phyloP scores from a whole-genome alignment of 2,329 filamentous ascomycete genomes.

The Clarireedia monteithiana region DNA sequence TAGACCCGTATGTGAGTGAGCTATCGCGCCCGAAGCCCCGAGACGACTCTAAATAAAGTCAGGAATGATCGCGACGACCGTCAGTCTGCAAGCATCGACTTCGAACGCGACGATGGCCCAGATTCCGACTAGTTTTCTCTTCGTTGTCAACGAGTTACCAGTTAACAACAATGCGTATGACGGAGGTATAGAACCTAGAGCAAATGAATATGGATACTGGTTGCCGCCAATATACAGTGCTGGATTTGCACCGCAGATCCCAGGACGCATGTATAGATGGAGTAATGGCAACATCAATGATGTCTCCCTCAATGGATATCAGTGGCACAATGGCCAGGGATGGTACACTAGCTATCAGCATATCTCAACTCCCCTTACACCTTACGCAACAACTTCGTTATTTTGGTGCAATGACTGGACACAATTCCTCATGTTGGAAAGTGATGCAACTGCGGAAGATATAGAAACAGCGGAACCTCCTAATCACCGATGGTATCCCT shows the following conservation, averaged over 20 bases:
- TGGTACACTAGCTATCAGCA: background rate
- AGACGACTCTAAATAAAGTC: background rate
- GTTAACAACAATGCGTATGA: slow-evolving; percentile 25
- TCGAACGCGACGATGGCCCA: background rate
- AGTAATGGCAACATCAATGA: slow-evolving; percentile 11
- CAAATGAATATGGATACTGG: slow-evolving; percentile 17
- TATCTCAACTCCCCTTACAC: background rate
- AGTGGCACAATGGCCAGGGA: slow-evolving; percentile 3
- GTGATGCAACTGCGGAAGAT: slow-evolving; percentile 12
- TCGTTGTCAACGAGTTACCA: slow-evolving; percentile 35
- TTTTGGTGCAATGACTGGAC: slow-evolving; percentile 18
- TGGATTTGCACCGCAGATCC: slow-evolving; percentile 15
- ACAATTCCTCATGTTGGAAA: slow-evolving; percentile 14
- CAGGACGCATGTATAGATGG: slow-evolving; percentile 23
- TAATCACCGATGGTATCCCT: slow-evolving; percentile 15
- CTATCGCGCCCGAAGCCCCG: background rate
- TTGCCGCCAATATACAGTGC: slow-evolving; percentile 13
- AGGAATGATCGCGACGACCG: background rate
- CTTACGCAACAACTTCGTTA: slow-evolving; percentile 16
- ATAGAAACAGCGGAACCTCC: slow-evolving; percentile 4
- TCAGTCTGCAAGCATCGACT: background rate
- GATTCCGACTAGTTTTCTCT: slow-evolving; percentile 27
- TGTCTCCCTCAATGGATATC: slow-evolving; percentile 6
- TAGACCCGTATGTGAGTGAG: background rate
- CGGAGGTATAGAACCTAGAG: slow-evolving; percentile 10